These are phyloP conservation scores for Achlya hypogyna DNA, from an alignment of 352 stramenopile genomes.

Conservation along the genomic window DNA sequence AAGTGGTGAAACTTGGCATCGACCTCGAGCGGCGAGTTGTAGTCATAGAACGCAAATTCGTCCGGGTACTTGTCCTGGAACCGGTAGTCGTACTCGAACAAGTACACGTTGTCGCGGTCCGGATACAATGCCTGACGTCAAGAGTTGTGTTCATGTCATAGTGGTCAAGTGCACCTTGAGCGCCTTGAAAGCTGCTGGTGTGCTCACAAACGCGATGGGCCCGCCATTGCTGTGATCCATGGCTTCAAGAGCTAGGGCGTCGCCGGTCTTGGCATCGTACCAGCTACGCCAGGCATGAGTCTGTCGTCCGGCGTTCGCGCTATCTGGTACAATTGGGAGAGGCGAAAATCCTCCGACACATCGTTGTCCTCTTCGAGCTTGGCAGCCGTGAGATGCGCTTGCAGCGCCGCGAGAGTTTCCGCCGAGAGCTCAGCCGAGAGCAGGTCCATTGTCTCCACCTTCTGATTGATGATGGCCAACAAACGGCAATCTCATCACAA, in stretches of 20 bases:
- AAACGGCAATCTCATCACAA: too few species aligned
- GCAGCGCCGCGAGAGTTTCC: constrained; percentile 35
- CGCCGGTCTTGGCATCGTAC: constrained; percentile 38
- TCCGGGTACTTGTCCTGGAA: constrained; percentile 41
- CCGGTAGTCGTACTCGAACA: constrained; percentile 42
- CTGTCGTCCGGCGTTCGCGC: not conserved
- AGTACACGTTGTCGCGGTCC: constrained; percentile 35
- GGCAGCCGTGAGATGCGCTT: constrained; percentile 30
- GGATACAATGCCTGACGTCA: constrained; percentile 2
- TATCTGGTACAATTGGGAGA: constrained; percentile 46
- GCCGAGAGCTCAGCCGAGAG: constrained; percentile 35
- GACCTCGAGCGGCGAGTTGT: constrained; percentile 33
- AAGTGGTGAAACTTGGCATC: constrained; percentile 42
- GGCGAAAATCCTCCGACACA: constrained; percentile 39
- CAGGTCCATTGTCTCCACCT: constrained; percentile 18
- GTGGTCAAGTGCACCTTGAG: constrained; percentile 2
- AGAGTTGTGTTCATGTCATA: not conserved
- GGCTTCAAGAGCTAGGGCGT: constrained; percentile 33
- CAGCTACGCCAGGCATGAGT: constrained; percentile 24
- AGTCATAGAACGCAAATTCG: constrained; percentile 43
- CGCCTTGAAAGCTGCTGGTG: constrained; percentile 27
- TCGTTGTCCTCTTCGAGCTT: constrained; percentile 32
- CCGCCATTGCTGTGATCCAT: constrained; percentile 37
- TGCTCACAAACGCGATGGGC: constrained; percentile 40
- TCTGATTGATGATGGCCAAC: not conserved